Evolutionary conservation across 805 yeast genomes (phyloP).

Genomic region (Saccharomyces paradoxus): DNA sequence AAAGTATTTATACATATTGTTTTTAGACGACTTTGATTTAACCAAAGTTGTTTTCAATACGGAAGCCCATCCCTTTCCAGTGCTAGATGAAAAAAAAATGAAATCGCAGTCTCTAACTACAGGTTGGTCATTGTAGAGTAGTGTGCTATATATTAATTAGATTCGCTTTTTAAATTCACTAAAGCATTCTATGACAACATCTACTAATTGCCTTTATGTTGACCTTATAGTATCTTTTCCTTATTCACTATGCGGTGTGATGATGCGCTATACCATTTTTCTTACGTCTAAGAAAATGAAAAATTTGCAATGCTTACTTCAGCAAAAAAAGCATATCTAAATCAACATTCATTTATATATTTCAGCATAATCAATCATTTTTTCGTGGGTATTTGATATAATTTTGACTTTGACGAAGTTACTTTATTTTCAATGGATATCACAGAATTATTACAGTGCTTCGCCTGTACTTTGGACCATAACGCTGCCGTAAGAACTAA

Average conservation of each 20-base stretch:
- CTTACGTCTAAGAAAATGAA: not conserved
- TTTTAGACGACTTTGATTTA: conserved; percentile 66
- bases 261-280: not conserved
- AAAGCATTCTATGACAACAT: not conserved
- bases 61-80: conserved; percentile 92
- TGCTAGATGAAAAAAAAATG: conserved; percentile 29
- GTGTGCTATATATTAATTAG: not conserved
- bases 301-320: not conserved
- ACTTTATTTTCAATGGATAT: conserved; percentile 48
- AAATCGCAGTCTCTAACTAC: conserved; percentile 15
- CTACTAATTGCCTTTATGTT: not conserved
- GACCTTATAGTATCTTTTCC: too few relatives aligned
- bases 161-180: not conserved
- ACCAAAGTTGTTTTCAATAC: conserved; percentile 74
- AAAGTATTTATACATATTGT: conserved; percentile 72
- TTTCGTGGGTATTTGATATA: not conserved
- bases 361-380: not conserved
- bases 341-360: not conserved
- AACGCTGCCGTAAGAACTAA: conserved; percentile 51
- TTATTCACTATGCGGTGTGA: not conserved
- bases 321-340: not conserved
- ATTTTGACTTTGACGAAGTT: not conserved
- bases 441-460: conserved; percentile 58
- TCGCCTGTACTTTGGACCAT: conserved; percentile 69
- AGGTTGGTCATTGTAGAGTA: conserved; percentile 24